These are phyloP conservation scores for Yamadazyma mexicana DNA, from an alignment of 1,139 yeast species.

Conservation along the genomic window DNA sequence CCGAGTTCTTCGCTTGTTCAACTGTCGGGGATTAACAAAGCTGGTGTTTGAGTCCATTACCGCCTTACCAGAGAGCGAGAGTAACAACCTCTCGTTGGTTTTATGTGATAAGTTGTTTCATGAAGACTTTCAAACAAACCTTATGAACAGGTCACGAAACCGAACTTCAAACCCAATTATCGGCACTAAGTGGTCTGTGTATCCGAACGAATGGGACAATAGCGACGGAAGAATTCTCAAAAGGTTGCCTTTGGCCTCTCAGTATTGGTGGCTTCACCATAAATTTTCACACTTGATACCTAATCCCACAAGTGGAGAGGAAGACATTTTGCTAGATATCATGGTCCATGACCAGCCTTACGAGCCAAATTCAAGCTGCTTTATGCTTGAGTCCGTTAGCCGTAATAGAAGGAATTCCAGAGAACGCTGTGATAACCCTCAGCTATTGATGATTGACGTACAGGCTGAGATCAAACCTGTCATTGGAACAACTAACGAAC, in stretches of 20 bases:
- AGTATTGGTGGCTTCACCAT: conserved; percentile 20
- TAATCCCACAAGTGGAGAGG: background rate
- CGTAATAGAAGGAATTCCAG: conserved; percentile 6
- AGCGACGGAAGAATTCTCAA: conserved; percentile 14
- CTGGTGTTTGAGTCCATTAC: conserved; percentile 21
- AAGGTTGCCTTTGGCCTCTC: conserved; percentile 29
- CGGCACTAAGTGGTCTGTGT: conserved; percentile 25
- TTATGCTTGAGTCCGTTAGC: conserved; percentile 9
- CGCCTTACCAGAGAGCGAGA: conserved; percentile 11
- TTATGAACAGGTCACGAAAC: conserved; percentile 16
- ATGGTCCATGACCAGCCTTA: conserved; percentile 17
- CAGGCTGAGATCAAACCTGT: background rate
- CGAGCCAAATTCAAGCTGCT: conserved; percentile 5
- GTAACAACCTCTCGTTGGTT: conserved; percentile 23
- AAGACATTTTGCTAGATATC: conserved; percentile 20
- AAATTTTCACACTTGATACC: conserved; percentile 7
- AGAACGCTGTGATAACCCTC: conserved; percentile 4
- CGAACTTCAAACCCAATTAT: conserved; percentile 3
- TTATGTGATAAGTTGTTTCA: conserved; percentile 13
- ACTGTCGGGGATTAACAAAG: conserved; percentile 26
- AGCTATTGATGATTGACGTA: conserved; percentile 8
- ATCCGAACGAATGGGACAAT: conserved; percentile 14
- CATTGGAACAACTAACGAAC: conserved; percentile 2
- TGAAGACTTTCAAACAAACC: conserved; percentile 8
- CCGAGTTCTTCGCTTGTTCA: conserved; percentile 23